Base-by-base conservation (phyloP, 345 rosid species). In the Citrus trifoliata region DNA sequence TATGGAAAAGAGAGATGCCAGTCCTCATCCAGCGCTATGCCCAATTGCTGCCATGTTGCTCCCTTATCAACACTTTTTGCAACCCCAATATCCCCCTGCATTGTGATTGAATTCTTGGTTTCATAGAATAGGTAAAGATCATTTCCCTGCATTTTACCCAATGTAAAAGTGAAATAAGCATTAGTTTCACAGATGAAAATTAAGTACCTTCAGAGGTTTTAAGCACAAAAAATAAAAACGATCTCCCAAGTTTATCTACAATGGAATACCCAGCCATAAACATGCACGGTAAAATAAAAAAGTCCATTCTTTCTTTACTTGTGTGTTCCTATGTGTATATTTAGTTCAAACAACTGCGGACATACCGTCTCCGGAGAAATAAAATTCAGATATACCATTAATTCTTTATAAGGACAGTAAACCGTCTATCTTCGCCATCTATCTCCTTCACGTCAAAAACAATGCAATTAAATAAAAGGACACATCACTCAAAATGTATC, bases 1-100 rank as follows among this genome's bases (percentile, higher is more conserved):
- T 90, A 96, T 2, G 99, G 99, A 81, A 79, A 96, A 19, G 99
- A 96, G 78, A 94, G 90, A 76, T 96, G 99, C 98, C 99, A 94
- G 51, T 92, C 88, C 86, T 96, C 99, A 75, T 96, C 97, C 86
- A 96, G 82, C 64, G 94, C 98, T 69, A 92, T 83, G 40, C 99
- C 99, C 83, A 96, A 83, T 77, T 91, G 93, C 75, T 91, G 83
- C 99, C 99, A 96, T 4, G 98, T 90, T 13, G 95, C 98, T 81
- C 99, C 98, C 66, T 89, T 88, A 60, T 96, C 98, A 2, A 76
- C 70, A 82, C 99, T 96, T 74, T 84, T 85, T 33, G 99, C 93
- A 55, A 91, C 98, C 71, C 91, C 99, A 76, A 96, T 96, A 79
- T 96, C 99, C 46, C 99, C 99, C 88, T 96, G 97, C 90, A 86